A percentile compares a stretch with the other conserved stretches of the same genome.
These are phyloP conservation scores for Psidium guajava DNA, from an alignment of 345 rosid genomes.

Conservation along the genomic window DNA sequence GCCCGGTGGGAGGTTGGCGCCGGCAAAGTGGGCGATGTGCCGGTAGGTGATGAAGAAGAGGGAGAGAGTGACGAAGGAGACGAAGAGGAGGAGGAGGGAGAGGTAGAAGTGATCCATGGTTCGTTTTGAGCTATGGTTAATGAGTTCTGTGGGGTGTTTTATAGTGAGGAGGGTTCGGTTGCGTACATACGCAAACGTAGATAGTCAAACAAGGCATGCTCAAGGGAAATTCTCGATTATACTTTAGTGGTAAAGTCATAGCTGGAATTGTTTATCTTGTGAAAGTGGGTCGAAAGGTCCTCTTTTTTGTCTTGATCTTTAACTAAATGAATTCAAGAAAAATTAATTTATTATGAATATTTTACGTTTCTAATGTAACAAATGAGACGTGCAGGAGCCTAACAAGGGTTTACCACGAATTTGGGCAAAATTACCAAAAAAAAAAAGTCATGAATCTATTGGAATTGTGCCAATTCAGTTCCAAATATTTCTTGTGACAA, in stretches of 20 bases:
- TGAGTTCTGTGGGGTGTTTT: neutral
- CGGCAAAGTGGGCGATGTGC: slow-evolving; percentile 3
- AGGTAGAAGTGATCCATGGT: slow-evolving; percentile 3
- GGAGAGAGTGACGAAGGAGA: slow-evolving; percentile 2
- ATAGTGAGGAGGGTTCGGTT: neutral
- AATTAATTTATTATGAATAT: neutral
- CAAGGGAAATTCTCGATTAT: neutral
- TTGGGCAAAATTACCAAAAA: too few relatives aligned
- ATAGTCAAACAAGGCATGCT: neutral
- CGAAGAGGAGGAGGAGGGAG: slow-evolving; percentile 9
- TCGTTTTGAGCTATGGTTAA: neutral
- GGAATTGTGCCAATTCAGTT: too few relatives aligned
- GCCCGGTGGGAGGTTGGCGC: slow-evolving; percentile 9
- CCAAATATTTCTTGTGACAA: too few relatives aligned
- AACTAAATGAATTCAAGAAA: neutral
- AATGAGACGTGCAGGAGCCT: neutral
- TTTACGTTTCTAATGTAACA: neutral
- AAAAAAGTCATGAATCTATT: too few relatives aligned
- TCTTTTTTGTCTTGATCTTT: neutral
- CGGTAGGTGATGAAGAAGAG: slow-evolving; percentile 8
- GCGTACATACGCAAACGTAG: neutral
- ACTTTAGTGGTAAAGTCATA: neutral
- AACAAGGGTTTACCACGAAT: too few relatives aligned
- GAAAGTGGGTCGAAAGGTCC: neutral
- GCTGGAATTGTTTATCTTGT: neutral